Evolutionary conservation across 345 rosid genomes (phyloP), one percentile per base, ranked within the genome.

Genomic region (Mangifera indica): DNA sequence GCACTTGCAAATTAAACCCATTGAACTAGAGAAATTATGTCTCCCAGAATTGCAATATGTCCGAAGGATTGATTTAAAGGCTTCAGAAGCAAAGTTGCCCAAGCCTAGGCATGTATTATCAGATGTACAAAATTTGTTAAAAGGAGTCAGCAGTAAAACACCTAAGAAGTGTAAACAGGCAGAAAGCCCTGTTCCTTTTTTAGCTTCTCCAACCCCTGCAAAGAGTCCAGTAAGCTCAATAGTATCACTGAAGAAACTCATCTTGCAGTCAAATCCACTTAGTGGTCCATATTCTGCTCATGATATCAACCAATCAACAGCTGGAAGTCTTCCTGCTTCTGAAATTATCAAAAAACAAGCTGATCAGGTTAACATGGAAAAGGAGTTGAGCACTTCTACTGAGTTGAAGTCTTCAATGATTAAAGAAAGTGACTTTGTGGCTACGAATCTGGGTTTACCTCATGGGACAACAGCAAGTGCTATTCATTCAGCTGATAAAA

Each of bases 1-100:
- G 64, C 77, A 32, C 26, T 83, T 95, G 84, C 86, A 87, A 77
- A 81, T 92, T 64, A 84, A 87, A 79, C 79, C 93, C 66, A 66
- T 84, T 78, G 72, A 73, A 67, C 42, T 83, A 22, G 80, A 83
- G 70, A 79, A 81, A 52, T 60, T 92, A 63, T 51, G 79, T 77
- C 83, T 92, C 59, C 93, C 96, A 71, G 87, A 87, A 26, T 67
- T 86, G 77, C 82, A 70, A 73, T 85, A 79, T 72, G 75, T 86
- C 57, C 84, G 65, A 63, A 82, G 72, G 79, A 77, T 79, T 48
- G 81, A 84, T 80, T 82, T 84, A 62, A 85, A 81, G 71, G 80
- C 80, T 74, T 77, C 87, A 20, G 74, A 61, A 53, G 81, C 77
- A 45, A 81, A 72, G 58, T 59, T 80, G 55, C 62, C 77, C 55